Conservation (phyloP, 257 asterid genomes). For the Penstemon newberryi region DNA sequence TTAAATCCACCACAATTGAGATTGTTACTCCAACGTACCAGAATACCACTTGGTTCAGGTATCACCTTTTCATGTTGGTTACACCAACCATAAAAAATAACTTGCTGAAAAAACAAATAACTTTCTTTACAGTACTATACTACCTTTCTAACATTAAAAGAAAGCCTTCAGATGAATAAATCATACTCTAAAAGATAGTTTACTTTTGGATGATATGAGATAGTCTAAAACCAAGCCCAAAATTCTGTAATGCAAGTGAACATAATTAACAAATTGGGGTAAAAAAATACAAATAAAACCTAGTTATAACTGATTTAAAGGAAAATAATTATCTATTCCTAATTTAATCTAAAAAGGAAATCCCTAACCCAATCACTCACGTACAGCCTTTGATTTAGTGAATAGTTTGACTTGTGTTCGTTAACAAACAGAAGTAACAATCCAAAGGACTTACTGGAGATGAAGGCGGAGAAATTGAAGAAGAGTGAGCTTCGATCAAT, state of each 20-base stretch:
- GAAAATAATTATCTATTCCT: neutral
- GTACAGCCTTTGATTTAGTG: neutral
- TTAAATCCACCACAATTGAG: neutral
- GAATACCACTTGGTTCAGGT: neutral
- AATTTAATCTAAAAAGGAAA: neutral
- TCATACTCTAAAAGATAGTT: neutral
- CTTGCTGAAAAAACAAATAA: neutral
- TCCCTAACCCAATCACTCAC: neutral
- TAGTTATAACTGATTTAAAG: neutral
- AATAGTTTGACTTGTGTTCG: neutral
- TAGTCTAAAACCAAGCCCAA: neutral
- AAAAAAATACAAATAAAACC: neutral
- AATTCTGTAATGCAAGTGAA: neutral
- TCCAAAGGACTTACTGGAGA: conserved; percentile 28
- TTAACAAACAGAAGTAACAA: neutral
- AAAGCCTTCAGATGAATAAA: neutral
- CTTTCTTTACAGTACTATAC: neutral
- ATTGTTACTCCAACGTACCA: neutral
- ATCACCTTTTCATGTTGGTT: neutral
- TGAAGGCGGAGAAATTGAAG: conserved; percentile 27
- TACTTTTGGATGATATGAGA: no score
- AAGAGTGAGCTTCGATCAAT: conserved; percentile 28
- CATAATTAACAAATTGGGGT: neutral
- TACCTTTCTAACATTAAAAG: neutral
- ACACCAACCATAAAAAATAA: neutral